Conservation (phyloP, 139 green algal genomes). For the Dunaliella primolecta region DNA sequence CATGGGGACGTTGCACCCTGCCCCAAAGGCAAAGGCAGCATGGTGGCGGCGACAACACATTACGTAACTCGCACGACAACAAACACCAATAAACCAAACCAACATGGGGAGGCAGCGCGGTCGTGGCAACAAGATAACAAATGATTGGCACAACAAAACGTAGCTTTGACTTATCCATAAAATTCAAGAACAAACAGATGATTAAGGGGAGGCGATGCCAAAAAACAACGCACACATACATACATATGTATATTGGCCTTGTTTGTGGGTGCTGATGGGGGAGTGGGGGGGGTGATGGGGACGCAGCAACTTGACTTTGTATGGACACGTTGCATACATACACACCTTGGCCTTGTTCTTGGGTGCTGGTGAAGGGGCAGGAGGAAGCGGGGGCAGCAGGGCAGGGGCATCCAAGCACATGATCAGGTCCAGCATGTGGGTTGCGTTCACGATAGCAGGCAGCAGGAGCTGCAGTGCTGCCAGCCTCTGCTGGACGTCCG, state of each 20-base stretch:
- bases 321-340: not conserved
- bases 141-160: not conserved
- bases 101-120: not conserved
- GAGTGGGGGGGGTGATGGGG: too few relatives aligned
- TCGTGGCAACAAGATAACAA: not conserved
- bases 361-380: not conserved
- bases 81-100: too few relatives aligned
- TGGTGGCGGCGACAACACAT: too few relatives aligned
- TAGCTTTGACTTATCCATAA: not conserved
- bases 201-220: not conserved
- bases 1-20: too few relatives aligned
- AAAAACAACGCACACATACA: not conserved
- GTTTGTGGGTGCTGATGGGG: not conserved
- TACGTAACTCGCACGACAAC: too few relatives aligned
- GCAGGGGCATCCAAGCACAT: not conserved
- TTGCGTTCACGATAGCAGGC: not conserved
- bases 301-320: too few relatives aligned
- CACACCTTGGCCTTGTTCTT: not conserved
- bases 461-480: not conserved
- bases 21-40: too few relatives aligned
- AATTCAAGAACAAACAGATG: not conserved
- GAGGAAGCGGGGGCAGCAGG: not conserved
- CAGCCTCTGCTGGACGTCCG: not conserved
- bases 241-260: not conserved
- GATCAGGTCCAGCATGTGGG: not conserved